phyloP scores from a whole-genome alignment of 257 asterid genomes.

The Rauvolfia tetraphylla region DNA sequence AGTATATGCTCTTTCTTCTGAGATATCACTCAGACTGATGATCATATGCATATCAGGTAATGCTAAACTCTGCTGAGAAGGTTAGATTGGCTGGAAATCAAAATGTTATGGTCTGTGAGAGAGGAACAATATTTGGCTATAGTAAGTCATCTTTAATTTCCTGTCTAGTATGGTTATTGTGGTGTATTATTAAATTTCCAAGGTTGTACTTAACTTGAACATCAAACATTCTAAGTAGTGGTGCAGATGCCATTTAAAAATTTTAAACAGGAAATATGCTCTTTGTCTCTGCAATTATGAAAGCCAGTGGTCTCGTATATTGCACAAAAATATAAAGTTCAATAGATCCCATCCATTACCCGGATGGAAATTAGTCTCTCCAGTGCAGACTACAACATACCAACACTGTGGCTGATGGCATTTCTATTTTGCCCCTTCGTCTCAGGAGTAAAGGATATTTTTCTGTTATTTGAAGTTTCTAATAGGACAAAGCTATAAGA shows the following conservation, averaged over 20 bases:
- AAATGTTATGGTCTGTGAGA: constrained; percentile 97
- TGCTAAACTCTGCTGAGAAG: constrained; percentile 91
- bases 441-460: neutral
- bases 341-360: neutral
- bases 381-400: neutral
- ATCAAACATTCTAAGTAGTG: neutral
- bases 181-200: neutral
- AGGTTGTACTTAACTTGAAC: neutral
- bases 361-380: neutral
- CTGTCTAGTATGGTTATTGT: no score
- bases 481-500: neutral
- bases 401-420: neutral
- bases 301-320: neutral
- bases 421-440: neutral
- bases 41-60: constrained; percentile 52
- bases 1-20: neutral
- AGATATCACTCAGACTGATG: constrained; percentile 4
- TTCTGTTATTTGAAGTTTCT: neutral
- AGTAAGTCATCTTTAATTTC: constrained; percentile 46
- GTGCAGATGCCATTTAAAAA: neutral
- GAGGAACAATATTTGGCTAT: constrained; percentile 99
- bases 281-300: neutral
- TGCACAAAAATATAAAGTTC: neutral
- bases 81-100: constrained; percentile 90
- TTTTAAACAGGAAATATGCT: neutral